Evolutionary conservation across 192 early-diverging fungal species (phyloP).

Genomic region (Pilobolus umbonatus): DNA sequence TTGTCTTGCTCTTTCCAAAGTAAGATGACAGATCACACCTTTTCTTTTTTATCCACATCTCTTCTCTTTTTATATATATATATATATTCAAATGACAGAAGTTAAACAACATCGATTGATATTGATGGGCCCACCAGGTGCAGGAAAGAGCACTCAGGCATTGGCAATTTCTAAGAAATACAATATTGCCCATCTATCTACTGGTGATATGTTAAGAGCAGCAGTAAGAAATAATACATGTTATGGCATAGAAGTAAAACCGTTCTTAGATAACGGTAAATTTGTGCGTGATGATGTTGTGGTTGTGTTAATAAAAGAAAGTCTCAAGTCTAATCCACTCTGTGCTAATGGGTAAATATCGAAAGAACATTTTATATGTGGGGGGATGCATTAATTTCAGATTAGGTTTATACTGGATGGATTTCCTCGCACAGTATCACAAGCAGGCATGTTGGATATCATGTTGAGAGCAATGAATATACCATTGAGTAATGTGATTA

Average conservation of each 20-base stretch:
- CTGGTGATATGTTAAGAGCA: constrained; percentile 97
- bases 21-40: too few relatives aligned
- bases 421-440: constrained; percentile 96
- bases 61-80: too few relatives aligned
- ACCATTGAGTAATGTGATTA: constrained; percentile 80
- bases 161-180: constrained; percentile 92
- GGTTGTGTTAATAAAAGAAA: constrained; percentile 94
- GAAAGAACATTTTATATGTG: too few relatives aligned
- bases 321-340: constrained; percentile 87
- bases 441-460: constrained; percentile 96
- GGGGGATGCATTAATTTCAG: neutral
- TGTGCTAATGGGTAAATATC: constrained; percentile 82
- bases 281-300: constrained; percentile 98
- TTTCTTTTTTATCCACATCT: too few relatives aligned
- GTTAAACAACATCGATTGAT: constrained; percentile 75
- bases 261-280: constrained; percentile 97
- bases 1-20: too few relatives aligned
- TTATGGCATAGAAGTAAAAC: constrained; percentile 93
- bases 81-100: too few relatives aligned
- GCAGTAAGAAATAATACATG: constrained; percentile 88
- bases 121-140: constrained; percentile 91
- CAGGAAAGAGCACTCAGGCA: constrained; percentile 81
- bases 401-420: constrained; percentile 93
- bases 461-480: constrained; percentile 83
- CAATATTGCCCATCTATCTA: constrained; percentile 96